phyloP scores from a whole-genome alignment of 129 eudicot species.

The Helianthus annuus region HanXRQr2.0-SUNRISE NC_035440.2:34186303-34186802 shows the following conservation, averaged over 20 bases:
- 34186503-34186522: not conserved
- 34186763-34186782: no score
- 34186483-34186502: no score
- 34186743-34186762: no score
- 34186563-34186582: constrained; percentile 65
- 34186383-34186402: constrained; percentile 84
- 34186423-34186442: constrained; percentile 97
- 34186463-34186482: no score
- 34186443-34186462: constrained; percentile 90
- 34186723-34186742: constrained; percentile 8
- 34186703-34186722: constrained; percentile 61
- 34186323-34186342: not conserved
- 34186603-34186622: constrained; percentile 23
- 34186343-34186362: no score
- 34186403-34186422: constrained; percentile 94
- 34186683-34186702: constrained; percentile 50
- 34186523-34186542: constrained; percentile 69
- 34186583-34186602: constrained; percentile 97
- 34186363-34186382: constrained; percentile 28
- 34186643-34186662: constrained; percentile 11
- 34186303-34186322: not conserved
- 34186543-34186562: constrained; percentile 78
- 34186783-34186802: no score
- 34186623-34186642: not conserved
- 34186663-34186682: not conserved